phyloP scores from a whole-genome alignment of 345 rosid species.

The Eucalyptus coolabah region DNA sequence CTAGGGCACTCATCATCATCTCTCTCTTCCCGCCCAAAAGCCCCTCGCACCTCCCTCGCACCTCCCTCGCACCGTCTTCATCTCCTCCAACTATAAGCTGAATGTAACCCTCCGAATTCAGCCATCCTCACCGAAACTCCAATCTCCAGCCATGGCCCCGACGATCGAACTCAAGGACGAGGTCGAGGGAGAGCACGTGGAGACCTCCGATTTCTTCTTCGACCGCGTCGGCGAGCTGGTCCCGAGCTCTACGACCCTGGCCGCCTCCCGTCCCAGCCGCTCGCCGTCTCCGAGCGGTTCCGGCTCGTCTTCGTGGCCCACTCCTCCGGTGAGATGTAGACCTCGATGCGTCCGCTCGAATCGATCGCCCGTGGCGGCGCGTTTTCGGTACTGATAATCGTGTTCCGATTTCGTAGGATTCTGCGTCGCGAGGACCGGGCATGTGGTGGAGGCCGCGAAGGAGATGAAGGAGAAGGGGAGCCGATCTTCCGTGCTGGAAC shows the following conservation, averaged over 20 bases:
- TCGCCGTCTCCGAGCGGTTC: slow-evolving; percentile 50
- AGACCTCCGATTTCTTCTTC: slow-evolving; percentile 56
- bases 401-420: slow-evolving; percentile 41
- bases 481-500: slow-evolving; percentile 28
- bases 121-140: background rate
- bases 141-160: background rate
- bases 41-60: too few species aligned
- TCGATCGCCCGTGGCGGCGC: background rate
- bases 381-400: background rate
- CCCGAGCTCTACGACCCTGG: slow-evolving; percentile 20
- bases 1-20: too few species aligned
- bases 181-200: slow-evolving; percentile 46
- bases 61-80: background rate
- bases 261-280: slow-evolving; percentile 61
- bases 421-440: slow-evolving; percentile 60
- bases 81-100: too few species aligned
- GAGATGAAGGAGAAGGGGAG: slow-evolving; percentile 20
- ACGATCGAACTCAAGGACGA: slow-evolving; percentile 29
- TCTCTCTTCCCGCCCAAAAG: too few species aligned
- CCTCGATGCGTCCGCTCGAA: background rate
- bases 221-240: slow-evolving; percentile 57
- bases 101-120: too few species aligned
- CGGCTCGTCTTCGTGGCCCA: slow-evolving; percentile 57
- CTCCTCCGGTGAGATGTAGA: slow-evolving; percentile 33
- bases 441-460: slow-evolving; percentile 55